These are phyloP conservation scores for Sugiyamaella americana DNA, from an alignment of 805 yeast genomes.

Conservation along the genomic window DNA sequence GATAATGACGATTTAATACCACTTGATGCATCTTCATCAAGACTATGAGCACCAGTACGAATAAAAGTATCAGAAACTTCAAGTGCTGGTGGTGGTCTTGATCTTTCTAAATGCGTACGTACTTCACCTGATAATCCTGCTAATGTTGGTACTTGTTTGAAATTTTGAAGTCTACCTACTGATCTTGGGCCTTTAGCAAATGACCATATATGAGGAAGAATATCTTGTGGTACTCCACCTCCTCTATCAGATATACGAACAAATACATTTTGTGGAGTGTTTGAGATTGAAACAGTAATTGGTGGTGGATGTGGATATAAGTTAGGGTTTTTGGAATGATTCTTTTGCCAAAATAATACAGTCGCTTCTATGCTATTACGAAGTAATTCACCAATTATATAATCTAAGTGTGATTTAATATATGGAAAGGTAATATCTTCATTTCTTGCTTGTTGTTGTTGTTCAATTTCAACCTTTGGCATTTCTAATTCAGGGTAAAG, in stretches of 20 bases:
- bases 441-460: slow-evolving; percentile 36
- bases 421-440: slow-evolving; percentile 66
- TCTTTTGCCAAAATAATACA: slow-evolving; percentile 39
- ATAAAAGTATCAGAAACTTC: neutral
- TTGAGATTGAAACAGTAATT: slow-evolving; percentile 66
- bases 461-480: slow-evolving; percentile 76
- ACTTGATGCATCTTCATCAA: slow-evolving; percentile 30
- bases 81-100: slow-evolving; percentile 25
- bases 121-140: slow-evolving; percentile 30
- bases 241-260: slow-evolving; percentile 85
- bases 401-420: slow-evolving; percentile 79
- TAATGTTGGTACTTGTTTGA: slow-evolving; percentile 28
- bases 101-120: slow-evolving; percentile 13
- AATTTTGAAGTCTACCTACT: slow-evolving; percentile 25
- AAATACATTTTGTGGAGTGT: slow-evolving; percentile 58
- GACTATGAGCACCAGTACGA: slow-evolving; percentile 45
- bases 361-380: slow-evolving; percentile 85
- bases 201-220: slow-evolving; percentile 70
- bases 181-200: slow-evolving; percentile 48
- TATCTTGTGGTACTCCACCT: slow-evolving; percentile 68
- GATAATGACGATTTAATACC: slow-evolving; percentile 45
- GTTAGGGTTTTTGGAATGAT: slow-evolving; percentile 24
- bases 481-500: slow-evolving; percentile 36
- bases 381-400: slow-evolving; percentile 78
- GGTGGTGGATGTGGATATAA: slow-evolving; percentile 40